phyloP scores from a whole-genome alignment of 2,329 filamentous ascomycete genomes.

The Colletotrichum lini region DNA sequence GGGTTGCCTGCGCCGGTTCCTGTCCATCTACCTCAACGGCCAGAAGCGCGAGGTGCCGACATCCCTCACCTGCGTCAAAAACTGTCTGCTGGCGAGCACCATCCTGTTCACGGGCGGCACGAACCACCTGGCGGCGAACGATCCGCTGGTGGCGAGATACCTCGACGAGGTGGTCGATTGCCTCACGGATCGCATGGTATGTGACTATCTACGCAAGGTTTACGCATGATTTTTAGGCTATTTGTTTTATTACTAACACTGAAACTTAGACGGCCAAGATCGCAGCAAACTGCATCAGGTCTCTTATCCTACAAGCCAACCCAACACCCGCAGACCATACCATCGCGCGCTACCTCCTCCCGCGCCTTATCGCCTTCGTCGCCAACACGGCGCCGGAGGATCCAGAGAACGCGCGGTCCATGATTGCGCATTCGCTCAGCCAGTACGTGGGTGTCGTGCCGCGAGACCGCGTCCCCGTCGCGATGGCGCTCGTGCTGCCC shows the following conservation, averaged over 20 bases:
- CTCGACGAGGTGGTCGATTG: conserved; percentile 89
- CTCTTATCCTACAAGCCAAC: conserved; percentile 79
- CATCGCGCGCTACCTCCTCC: conserved; percentile 81
- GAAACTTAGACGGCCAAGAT: conserved; percentile 81
- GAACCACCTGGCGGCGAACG: conserved; percentile 80
- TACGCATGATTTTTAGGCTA: too few species aligned
- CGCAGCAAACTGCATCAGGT: conserved; percentile 89
- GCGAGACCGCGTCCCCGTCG: conserved; percentile 65
- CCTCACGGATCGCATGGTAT: conserved; percentile 83
- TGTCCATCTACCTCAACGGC: conserved; percentile 82
- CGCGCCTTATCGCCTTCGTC: conserved; percentile 82
- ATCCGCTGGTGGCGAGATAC: conserved; percentile 81
- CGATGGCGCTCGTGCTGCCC: conserved; percentile 83
- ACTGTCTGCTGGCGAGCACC: conserved; percentile 88
- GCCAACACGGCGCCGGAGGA: conserved; percentile 80
- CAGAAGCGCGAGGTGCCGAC: conserved; percentile 82
- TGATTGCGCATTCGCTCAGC: conserved; percentile 82
- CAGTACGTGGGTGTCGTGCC: conserved; percentile 73
- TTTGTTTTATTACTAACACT: conserved; percentile 24
- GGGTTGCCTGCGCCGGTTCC: conserved; percentile 85
- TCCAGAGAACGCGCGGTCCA: conserved; percentile 79
- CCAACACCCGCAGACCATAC: conserved; percentile 77
- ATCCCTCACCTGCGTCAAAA: conserved; percentile 91
- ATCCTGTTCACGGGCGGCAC: conserved; percentile 88
- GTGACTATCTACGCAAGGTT: conserved; percentile 48